These are phyloP conservation scores for Pseudogymnoascus sp. DNA, from an alignment of 2,329 filamentous ascomycete genomes.

Conservation along the genomic window DNA sequence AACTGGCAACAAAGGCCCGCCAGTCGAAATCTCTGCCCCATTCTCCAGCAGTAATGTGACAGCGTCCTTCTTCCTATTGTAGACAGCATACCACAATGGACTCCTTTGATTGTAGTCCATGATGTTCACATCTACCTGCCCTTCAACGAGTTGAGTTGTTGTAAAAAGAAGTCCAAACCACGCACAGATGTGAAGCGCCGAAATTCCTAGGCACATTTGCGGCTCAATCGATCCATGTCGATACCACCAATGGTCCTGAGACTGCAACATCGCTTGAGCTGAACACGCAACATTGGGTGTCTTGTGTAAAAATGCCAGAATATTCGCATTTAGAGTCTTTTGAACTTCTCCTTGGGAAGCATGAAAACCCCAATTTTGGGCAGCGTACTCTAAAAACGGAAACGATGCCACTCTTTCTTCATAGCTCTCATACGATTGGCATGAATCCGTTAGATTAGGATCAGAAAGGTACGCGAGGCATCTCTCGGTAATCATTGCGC, in stretches of 20 bases:
- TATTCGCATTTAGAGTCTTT: neutral
- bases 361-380: neutral
- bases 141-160: neutral
- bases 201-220: neutral
- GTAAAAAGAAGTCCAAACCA: neutral
- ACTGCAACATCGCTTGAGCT: neutral
- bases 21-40: neutral
- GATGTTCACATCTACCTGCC: neutral
- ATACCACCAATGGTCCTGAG: neutral
- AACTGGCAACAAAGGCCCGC: neutral
- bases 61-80: neutral
- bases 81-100: neutral
- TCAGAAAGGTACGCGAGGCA: neutral
- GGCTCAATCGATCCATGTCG: neutral
- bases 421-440: neutral
- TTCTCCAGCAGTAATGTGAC: neutral
- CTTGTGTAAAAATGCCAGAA: neutral
- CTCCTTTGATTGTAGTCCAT: neutral
- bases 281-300: neutral
- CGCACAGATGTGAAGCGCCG: neutral
- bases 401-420: neutral
- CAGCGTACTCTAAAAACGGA: neutral
- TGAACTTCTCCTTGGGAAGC: neutral
- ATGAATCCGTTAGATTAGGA: neutral
- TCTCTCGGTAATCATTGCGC: neutral